Percentiles rank a stretch among this genome's conserved stretches.
These are phyloP conservation scores for Trichoderma aggressivum DNA, from an alignment of 2,329 filamentous ascomycete species.

Conservation along the genomic window DNA sequence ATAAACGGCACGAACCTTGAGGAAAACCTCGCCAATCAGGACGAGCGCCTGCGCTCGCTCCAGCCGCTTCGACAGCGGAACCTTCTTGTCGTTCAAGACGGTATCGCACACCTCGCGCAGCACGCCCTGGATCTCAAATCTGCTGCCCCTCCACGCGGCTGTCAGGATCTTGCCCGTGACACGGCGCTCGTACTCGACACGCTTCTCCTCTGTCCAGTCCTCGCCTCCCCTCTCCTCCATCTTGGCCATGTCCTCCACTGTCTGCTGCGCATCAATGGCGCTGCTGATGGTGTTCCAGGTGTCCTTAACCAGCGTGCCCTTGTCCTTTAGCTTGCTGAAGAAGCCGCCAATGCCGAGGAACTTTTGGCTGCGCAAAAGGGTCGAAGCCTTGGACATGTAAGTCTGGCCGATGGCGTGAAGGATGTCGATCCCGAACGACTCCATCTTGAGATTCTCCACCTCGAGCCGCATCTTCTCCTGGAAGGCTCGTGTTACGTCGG, in stretches of 20 bases:
- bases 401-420: conserved; percentile 90
- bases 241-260: conserved; percentile 98
- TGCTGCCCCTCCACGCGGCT: conserved; percentile 92
- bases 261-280: conserved; percentile 95
- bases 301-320: conserved; percentile 94
- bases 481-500: conserved; percentile 83
- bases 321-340: conserved; percentile 90
- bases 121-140: conserved; percentile 97
- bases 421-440: conserved; percentile 95
- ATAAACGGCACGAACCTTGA: conserved; percentile 59
- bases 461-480: conserved; percentile 92
- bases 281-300: conserved; percentile 97
- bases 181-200: conserved; percentile 88
- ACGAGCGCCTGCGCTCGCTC: conserved; percentile 89
- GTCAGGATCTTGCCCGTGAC: conserved; percentile 98
- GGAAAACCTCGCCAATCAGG: conserved; percentile 83
- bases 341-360: conserved; percentile 95
- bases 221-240: conserved; percentile 92
- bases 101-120: conserved; percentile 90
- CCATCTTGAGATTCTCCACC: conserved; percentile 98
- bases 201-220: conserved; percentile 97
- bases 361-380: conserved; percentile 90
- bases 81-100: conserved; percentile 74
- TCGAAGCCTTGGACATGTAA: conserved; percentile 82
- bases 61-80: conserved; percentile 77